Evolutionary conservation across 2,329 filamentous ascomycete genomes (phyloP).

Genomic region (Aspergillus sp.): DNA sequence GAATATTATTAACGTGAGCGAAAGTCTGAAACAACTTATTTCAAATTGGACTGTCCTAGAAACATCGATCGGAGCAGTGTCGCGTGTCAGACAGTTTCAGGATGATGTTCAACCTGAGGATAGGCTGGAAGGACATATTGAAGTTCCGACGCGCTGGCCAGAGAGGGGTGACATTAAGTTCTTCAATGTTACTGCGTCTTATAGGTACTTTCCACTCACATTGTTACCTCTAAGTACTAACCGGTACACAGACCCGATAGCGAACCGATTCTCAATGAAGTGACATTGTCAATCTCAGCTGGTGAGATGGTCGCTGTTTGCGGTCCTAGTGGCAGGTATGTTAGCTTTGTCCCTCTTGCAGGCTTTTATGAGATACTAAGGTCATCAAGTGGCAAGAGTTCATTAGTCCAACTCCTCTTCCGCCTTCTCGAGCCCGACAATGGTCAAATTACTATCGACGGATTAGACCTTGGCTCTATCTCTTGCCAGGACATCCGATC

Average conservation of each 20-base stretch:
- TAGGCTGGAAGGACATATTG: conserved; percentile 49
- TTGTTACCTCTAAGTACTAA: not conserved
- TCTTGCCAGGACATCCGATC: not conserved
- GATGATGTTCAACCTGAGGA: conserved; percentile 50
- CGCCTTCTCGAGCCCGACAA: not conserved
- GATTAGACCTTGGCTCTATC: not conserved
- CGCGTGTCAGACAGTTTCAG: conserved; percentile 23
- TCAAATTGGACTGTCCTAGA: conserved; percentile 55
- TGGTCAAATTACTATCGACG: not conserved
- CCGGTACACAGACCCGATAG: not conserved
- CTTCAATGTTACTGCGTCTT: conserved; percentile 5
- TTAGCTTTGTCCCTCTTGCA: not conserved
- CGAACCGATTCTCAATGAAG: conserved; percentile 17
- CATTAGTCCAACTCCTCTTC: not conserved
- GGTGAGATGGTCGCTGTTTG: conserved; percentile 33
- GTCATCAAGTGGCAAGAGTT: not conserved
- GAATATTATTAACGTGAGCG: conserved; percentile 50
- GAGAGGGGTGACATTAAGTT: conserved; percentile 10
- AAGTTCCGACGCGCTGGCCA: conserved; percentile 48
- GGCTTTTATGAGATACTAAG: not conserved
- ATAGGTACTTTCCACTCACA: not conserved
- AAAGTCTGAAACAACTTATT: conserved; percentile 45
- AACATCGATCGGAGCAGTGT: conserved; percentile 52
- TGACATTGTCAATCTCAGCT: conserved; percentile 23
- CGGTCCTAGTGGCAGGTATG: conserved; percentile 18